Base-by-base conservation (phyloP, 139 green algal species). In the Chlorella sp. region DNA sequence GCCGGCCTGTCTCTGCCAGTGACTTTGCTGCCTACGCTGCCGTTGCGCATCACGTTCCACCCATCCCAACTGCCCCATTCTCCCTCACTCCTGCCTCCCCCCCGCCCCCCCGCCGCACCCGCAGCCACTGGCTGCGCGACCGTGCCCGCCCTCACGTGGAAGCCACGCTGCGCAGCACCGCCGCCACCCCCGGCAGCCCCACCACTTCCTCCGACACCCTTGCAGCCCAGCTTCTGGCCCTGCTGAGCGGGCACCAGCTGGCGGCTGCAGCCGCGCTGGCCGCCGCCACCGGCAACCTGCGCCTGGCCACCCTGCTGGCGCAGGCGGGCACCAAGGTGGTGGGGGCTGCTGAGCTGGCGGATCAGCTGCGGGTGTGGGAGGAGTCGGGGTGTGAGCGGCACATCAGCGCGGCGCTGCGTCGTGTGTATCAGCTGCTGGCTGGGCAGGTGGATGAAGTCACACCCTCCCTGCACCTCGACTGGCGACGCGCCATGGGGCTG, bases 401-500 rank as follows among this genome's bases (percentile, higher is more conserved):
- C 91, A 92, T 98, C 11, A 77, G 89, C 9, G 30, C 68, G 0
- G 91, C 92, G 37, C 86, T 93, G 75, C 66, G 94, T 60, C 80
- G 89, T 3, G 82, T 97, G 11, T 98, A 97, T 79, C 81, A 83
- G 40, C 93, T 98, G 84, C 93, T 98, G 57, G 93, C 92, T 3
- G 96, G 96, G 0, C 75, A 95, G 15, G 69, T 95, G 79, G 69
- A 95, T 19, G 90, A 92, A 16, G 92, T 95, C 21, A 82, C 40
- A 1, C 71, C 71, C 42, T 19, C 21, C n/a, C 26, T 60, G 71
- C 32, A 73, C 19, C 90, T 98, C 5, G 97, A 97, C 89, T 99
- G 97, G 97, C 94, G 96, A n/a, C 92, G 95, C 39, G 92, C 94
- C 34, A 91, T 99, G 32, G 97, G 95, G 1, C 83, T 98, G 75